phyloP scores from a whole-genome alignment of 805 yeast species.

The Candida fluviatilis region DNA sequence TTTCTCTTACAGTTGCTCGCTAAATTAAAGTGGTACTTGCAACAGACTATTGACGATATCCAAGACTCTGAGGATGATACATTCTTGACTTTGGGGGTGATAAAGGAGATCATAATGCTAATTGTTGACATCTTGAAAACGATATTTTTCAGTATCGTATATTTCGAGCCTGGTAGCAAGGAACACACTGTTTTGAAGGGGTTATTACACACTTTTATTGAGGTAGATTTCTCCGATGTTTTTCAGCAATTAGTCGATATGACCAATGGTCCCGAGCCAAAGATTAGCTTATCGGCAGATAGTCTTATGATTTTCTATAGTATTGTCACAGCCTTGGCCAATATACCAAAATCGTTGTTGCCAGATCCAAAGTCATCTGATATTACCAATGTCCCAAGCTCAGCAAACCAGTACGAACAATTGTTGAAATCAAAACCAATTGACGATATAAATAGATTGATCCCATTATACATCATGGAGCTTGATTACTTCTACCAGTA shows the following conservation, averaged over 20 bases:
- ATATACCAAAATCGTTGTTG: conserved; percentile 19
- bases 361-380: conserved; percentile 22
- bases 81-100: conserved; percentile 11
- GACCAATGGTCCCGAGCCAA: conserved; percentile 14
- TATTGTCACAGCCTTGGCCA: conserved; percentile 21
- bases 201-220: conserved; percentile 19
- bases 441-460: conserved; percentile 12
- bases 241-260: conserved; percentile 16
- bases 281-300: conserved; percentile 23
- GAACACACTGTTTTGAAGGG: conserved; percentile 17
- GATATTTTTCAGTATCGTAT: conserved; percentile 13
- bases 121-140: conserved; percentile 22
- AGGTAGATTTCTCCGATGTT: conserved; percentile 17
- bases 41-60: conserved; percentile 12
- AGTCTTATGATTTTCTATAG: conserved; percentile 22
- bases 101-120: conserved; percentile 24
- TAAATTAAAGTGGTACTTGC: conserved; percentile 14
- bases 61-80: conserved; percentile 7
- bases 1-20: conserved; percentile 11
- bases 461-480: conserved; percentile 22
- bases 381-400: conserved; percentile 17
- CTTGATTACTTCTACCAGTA: conserved; percentile 17
- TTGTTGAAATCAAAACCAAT: not conserved
- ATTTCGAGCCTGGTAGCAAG: conserved; percentile 12
- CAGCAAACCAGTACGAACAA: conserved; percentile 1